Conservation (phyloP, 768 basidiomycete species). For the Gymnopilus junonius region DNA sequence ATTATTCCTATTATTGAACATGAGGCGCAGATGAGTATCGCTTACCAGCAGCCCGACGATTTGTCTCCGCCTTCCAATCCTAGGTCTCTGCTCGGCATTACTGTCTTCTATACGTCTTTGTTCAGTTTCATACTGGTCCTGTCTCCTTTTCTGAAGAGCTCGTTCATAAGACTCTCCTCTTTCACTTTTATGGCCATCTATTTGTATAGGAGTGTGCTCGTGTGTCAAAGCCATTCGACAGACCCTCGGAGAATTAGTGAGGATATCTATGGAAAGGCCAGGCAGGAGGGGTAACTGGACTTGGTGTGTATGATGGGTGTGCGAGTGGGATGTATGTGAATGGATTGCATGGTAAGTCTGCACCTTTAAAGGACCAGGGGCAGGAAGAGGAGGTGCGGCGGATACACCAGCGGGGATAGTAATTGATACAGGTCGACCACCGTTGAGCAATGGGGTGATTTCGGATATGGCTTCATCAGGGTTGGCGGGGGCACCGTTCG, state of each 20-base stretch:
- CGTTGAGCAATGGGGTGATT: constrained; percentile 9
- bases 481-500: not conserved
- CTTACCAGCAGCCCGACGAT: constrained; percentile 76
- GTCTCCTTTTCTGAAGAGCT: not conserved
- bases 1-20: not conserved
- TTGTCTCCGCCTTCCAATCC: constrained; percentile 61
- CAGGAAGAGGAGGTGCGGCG: not conserved
- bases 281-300: not conserved
- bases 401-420: too few species aligned
- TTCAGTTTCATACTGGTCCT: constrained; percentile 14
- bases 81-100: constrained; percentile 16
- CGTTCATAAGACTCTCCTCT: not conserved
- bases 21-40: constrained; percentile 1
- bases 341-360: not conserved
- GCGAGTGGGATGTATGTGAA: not conserved
- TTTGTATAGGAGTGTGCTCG: not conserved
- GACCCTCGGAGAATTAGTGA: constrained; percentile 36
- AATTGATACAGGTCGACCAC: not conserved
- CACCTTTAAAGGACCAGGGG: not conserved
- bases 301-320: not conserved
- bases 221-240: constrained; percentile 25
- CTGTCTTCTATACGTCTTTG: constrained; percentile 6
- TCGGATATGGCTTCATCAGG: not conserved
- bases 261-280: constrained; percentile 29
- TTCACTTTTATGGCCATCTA: not conserved